phyloP scores from a whole-genome alignment of 441 rosid species.

The Populus hybrid region DNA sequence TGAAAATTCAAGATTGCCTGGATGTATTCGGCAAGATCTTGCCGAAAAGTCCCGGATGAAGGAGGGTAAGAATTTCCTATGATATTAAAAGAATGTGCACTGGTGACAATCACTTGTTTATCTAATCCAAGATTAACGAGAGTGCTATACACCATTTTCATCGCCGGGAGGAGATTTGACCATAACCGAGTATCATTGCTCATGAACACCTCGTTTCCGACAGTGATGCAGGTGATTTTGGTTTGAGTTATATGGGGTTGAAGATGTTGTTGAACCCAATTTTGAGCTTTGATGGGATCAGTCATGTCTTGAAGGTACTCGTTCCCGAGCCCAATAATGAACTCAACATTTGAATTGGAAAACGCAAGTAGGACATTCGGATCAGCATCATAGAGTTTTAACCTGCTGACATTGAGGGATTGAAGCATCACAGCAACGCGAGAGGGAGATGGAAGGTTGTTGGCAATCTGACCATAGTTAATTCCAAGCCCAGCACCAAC shows the following conservation, averaged over 20 bases:
- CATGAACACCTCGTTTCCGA: conserved; percentile 53
- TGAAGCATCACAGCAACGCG: conserved; percentile 37
- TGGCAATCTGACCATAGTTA: conserved; percentile 61
- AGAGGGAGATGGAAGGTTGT: conserved; percentile 50
- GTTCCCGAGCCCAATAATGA: conserved; percentile 53
- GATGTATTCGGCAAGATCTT: conserved; percentile 45
- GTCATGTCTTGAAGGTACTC: conserved; percentile 37
- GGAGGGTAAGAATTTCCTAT: conserved; percentile 66
- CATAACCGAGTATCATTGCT: conserved; percentile 27
- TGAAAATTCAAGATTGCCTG: conserved; percentile 59
- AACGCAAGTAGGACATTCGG: conserved; percentile 47
- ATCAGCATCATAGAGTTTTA: conserved; percentile 54
- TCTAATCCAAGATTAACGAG: conserved; percentile 50
- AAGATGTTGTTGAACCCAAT: conserved; percentile 44
- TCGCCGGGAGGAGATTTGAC: conserved; percentile 50
- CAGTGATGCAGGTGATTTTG: conserved; percentile 41
- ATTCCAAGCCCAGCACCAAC: conserved; percentile 41
- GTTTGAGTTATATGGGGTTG: conserved; percentile 43
- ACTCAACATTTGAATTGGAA: conserved; percentile 42
- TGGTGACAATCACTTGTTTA: conserved; percentile 55
- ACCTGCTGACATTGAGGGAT: conserved; percentile 45
- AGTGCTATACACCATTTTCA: conserved; percentile 34
- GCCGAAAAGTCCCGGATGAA: conserved; percentile 57
- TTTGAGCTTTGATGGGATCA: conserved; percentile 38
- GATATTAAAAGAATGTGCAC: conserved; percentile 61